These are phyloP conservation scores for Pseudotsuga menziesii DNA, from an alignment of 75 land plant species.

Conservation along the genomic window DNA sequence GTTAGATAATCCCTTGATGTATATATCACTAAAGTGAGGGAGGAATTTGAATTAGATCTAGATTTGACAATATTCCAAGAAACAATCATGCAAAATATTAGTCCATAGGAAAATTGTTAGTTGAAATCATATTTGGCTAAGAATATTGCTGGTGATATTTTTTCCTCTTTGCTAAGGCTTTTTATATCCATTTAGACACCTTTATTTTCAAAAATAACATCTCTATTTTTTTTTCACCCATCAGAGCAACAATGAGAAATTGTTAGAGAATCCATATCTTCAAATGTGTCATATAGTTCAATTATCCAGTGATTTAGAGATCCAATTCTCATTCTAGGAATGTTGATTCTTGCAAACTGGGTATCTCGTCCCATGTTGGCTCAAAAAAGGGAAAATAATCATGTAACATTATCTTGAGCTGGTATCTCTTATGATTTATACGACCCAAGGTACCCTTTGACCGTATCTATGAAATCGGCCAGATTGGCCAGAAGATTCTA, in stretches of 20 bases:
- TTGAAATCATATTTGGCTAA: not conserved
- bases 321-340: slow-evolving; percentile 21
- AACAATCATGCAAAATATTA: not conserved
- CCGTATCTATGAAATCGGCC: no score
- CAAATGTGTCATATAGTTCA: slow-evolving; percentile 98
- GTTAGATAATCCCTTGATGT: not conserved
- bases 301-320: slow-evolving; percentile 62
- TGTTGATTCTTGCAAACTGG: slow-evolving; percentile 4
- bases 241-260: slow-evolving; percentile 97
- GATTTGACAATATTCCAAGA: not conserved
- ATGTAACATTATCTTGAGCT: not conserved
- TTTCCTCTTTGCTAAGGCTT: not conserved
- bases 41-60: not conserved
- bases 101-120: not conserved
- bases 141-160: not conserved
- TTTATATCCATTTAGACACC: not conserved
- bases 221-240: slow-evolving; percentile 2
- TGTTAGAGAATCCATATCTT: slow-evolving; percentile 96
- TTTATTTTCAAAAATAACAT: not conserved
- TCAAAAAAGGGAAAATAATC: not conserved
- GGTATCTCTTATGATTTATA: slow-evolving; percentile 2
- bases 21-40: not conserved
- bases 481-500: no score
- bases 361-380: not conserved
- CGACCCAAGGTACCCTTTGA: not conserved